These are phyloP conservation scores for Scleroderma citrinum DNA, from an alignment of 768 basidiomycete genomes.

Conservation along the genomic window DNA sequence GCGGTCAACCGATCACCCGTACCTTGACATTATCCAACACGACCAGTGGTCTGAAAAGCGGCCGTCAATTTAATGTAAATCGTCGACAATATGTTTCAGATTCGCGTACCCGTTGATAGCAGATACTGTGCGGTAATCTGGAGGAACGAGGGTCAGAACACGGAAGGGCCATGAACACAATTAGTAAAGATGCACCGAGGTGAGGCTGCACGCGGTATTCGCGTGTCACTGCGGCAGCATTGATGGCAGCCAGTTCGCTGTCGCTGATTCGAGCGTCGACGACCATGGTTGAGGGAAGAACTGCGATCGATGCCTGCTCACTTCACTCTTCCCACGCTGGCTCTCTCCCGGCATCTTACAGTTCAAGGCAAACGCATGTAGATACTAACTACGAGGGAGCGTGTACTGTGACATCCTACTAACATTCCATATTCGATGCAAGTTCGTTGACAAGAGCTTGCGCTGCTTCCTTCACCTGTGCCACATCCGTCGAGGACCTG, in stretches of 20 bases:
- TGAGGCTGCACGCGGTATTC: slow-evolving; percentile 88
- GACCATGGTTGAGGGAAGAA: slow-evolving; percentile 27
- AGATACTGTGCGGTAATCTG: slow-evolving; percentile 97
- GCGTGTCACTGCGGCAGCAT: slow-evolving; percentile 83
- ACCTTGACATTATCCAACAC: slow-evolving; percentile 99
- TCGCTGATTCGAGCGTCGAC: slow-evolving; percentile 60
- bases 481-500: slow-evolving; percentile 46
- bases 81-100: neutral
- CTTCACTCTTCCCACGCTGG: slow-evolving; percentile 7
- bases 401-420: slow-evolving; percentile 11
- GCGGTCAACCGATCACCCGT: slow-evolving; percentile 14
- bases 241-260: slow-evolving; percentile 70
- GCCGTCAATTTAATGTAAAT: slow-evolving; percentile 9
- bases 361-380: neutral
- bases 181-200: slow-evolving; percentile 52
- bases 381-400: neutral
- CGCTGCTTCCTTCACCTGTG: slow-evolving; percentile 35
- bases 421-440: slow-evolving; percentile 21
- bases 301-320: neutral
- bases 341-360: slow-evolving; percentile 4
- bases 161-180: neutral
- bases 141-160: slow-evolving; percentile 9
- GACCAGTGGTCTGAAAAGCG: slow-evolving; percentile 73
- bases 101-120: slow-evolving; percentile 88
- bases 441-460: slow-evolving; percentile 37